These are phyloP conservation scores for Candida sithepensis DNA, from an alignment of 805 yeast species.

Conservation along the genomic window DNA sequence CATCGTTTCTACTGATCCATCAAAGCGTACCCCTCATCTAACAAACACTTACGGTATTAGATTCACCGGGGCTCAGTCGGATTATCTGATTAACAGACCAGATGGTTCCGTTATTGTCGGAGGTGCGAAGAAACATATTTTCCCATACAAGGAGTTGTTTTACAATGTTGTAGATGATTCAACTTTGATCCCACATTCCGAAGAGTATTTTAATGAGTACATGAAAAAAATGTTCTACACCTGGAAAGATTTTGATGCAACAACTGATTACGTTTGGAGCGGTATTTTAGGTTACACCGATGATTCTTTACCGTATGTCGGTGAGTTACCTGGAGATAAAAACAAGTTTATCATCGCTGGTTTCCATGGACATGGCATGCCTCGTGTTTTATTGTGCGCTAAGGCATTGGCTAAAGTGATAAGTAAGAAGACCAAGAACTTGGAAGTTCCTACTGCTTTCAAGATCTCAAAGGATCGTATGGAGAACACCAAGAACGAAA, in stretches of 20 bases:
- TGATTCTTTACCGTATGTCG: conserved; percentile 39
- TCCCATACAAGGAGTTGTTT: conserved; percentile 24
- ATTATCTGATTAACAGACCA: conserved; percentile 33
- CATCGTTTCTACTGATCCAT: neutral
- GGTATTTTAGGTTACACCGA: conserved; percentile 44
- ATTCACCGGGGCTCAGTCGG: conserved; percentile 10
- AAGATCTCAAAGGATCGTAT: conserved; percentile 11
- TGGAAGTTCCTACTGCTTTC: conserved; percentile 11
- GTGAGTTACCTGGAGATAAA: conserved; percentile 29
- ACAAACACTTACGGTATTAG: conserved; percentile 31
- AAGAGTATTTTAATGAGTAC: conserved; percentile 23
- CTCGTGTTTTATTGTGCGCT: conserved; percentile 39
- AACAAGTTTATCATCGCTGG: conserved; percentile 38
- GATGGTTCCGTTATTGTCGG: conserved; percentile 25
- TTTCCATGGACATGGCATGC: conserved; percentile 49
- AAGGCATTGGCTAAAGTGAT: conserved; percentile 5
- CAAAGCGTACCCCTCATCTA: conserved; percentile 25
- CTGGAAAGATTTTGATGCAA: conserved; percentile 26
- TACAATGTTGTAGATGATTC: conserved; percentile 36
- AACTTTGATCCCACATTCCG: conserved; percentile 24
- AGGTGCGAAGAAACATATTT: conserved; percentile 25
- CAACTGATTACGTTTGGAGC: conserved; percentile 34
- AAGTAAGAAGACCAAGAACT: conserved; percentile 1
- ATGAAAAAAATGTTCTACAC: conserved; percentile 31
- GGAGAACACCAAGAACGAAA: conserved; percentile 7